Percentiles rank a stretch among this genome's conserved stretches.
Conservation (phyloP, 176 grass and related monocot species). For the bread wheat (Triticum aestivum) region DNA sequence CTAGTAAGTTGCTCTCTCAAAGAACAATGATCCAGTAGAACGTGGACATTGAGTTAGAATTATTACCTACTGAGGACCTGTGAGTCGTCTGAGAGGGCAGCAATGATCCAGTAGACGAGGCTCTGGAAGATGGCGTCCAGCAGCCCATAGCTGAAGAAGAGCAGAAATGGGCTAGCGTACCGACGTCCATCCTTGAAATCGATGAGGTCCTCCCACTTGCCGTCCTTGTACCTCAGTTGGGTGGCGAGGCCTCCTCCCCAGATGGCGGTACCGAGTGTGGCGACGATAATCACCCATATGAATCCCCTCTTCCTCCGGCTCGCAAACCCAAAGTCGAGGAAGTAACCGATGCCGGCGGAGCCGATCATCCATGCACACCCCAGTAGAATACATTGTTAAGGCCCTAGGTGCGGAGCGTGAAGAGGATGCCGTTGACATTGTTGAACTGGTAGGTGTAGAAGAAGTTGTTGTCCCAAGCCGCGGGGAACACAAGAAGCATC, state of each 20-base stretch:
- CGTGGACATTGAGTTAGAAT: too few relatives aligned
- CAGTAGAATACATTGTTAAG: too few relatives aligned
- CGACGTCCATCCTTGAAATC: slow-evolving; percentile 62
- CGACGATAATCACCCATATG: slow-evolving; percentile 35
- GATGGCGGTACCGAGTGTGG: slow-evolving; percentile 53
- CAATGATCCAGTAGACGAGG: slow-evolving; percentile 89
- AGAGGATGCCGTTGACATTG: too few relatives aligned
- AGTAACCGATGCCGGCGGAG: too few relatives aligned
- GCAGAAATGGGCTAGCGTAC: slow-evolving; percentile 56
- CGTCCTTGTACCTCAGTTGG: slow-evolving; percentile 46
- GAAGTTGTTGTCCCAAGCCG: too few relatives aligned
- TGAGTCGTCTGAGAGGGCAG: slow-evolving; percentile 52
- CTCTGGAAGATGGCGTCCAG: slow-evolving; percentile 90
- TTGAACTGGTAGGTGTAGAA: too few relatives aligned
- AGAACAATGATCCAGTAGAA: too few relatives aligned
- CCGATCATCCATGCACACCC: too few relatives aligned
- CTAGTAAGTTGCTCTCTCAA: too few relatives aligned
- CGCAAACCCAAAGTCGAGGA: too few relatives aligned
- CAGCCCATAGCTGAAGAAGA: slow-evolving; percentile 85
- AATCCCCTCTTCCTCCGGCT: slow-evolving; percentile 42
- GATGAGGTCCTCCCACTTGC: not conserved
- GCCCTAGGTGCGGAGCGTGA: too few relatives aligned
- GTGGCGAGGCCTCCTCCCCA: slow-evolving; percentile 73
- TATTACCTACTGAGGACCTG: slow-evolving; percentile 73
- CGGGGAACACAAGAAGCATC: too few relatives aligned